Evolutionary conservation across 2,329 filamentous ascomycete species (phyloP), one percentile per base, ranked within the genome.

Genomic region (Diaporthe citri): DNA sequence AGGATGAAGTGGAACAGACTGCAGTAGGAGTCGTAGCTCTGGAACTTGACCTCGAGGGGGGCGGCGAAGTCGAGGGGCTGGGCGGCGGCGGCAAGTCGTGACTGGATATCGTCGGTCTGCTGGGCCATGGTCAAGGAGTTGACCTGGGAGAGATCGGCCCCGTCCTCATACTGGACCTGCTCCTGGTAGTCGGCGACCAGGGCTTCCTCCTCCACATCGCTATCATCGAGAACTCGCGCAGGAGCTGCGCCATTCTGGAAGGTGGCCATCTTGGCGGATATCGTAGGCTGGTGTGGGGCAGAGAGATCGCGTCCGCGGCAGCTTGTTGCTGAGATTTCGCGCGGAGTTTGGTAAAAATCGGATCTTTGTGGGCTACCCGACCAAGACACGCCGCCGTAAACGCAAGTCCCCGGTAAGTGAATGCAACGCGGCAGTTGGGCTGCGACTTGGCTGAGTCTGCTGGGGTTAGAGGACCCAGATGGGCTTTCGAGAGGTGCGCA

Each of bases 1-100:
- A 99, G 89, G 85, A 99, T 98, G 87, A 95, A 98, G 88, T 99
- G 97, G 89, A 99, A 99, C 81, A 99, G 89, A 86, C 95, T 98
- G 93, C 97, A 99, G 91, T 99, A 99, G 84, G 95, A 95, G 88
- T 99, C 97, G 90, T 99, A 99, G 88, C 96, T 98, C 85, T 95
- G 93, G 88, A 98, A 98, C 88, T 98, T 98, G 85, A 95, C 94
- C 86, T 98, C 97, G 74, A 99, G 90, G 46, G 96, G 95, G 64
- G 97, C 97, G 82, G 97, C 95, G 86, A 97, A 98, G 84, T 99
- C 97, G 79, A 99, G 90, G 70, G 97, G 97, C 82, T 97, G 96
- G 78, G 97, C 97, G 76, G 97, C 97, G 79, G 96, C 95, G 78
- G 93, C 93, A 78, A 99, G 90, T 84, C 97, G 94, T 77, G 95